Evolutionary conservation across 306 rosid species (phyloP), one percentile per base, ranked within the genome.

Genomic region (Lupinus albus): DNA sequence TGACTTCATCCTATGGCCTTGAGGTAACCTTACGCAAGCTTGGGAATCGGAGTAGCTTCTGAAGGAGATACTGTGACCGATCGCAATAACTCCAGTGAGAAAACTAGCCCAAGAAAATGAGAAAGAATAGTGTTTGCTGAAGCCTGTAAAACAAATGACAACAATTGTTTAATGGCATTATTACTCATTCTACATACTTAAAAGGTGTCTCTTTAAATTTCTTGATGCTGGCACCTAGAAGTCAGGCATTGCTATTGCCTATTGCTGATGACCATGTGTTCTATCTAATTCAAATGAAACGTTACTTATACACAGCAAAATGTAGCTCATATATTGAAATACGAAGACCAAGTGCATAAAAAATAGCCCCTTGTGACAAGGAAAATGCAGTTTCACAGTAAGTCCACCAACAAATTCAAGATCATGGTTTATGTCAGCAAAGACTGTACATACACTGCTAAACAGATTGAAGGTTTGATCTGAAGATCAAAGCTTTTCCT

Each of bases 91-190:
- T 90, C 99, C 68, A 90, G 62, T 0, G 99, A 90, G 89, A 76
- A 90, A 65, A 86, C 79, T 35, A 94, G 90, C 54, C 99, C 99
- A 36, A 90, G 80, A 81, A 94, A 94, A 81, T 94, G 99, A 35
- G 99, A 94, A 54, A 93, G 97, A 75, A 94, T 86, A 2, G 94
- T 83, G 83, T 94, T 94, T 2, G 99, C 99, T 0, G 99, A 86
- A 71, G 99, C 99, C 99, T 94, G 79, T 65, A 75, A 67, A 56
- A 53, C 11, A 46, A 49, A 58, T 20, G 25, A 21, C 5, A 14
- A 50, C 8, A 14, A 42, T 8, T 8, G 56, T 47, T 69, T 54
- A 69, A 44, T 5, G 58, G 18, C 35, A 39, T 5, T 10, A 39
- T 5, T 10, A 16, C 13, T 55, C 68, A 61, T 16, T 14, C 11